Conservation (phyloP, 495 filamentous ascomycete species). For the Amniculicola lignicola region DNA sequence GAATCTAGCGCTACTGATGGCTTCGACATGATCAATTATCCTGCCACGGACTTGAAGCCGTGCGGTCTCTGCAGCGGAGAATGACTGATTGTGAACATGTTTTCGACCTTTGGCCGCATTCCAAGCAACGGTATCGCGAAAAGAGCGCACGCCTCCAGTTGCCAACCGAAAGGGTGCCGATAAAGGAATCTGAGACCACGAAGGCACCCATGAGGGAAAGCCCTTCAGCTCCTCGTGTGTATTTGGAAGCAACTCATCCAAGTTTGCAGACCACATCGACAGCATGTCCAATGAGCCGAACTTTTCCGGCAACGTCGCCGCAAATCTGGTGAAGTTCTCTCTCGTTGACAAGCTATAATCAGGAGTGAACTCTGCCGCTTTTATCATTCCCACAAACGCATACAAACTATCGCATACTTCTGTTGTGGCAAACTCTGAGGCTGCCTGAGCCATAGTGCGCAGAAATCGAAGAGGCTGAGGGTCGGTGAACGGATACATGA, state of each 20-base stretch:
- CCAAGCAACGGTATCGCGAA: background rate
- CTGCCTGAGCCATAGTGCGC: background rate
- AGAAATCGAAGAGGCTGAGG: constrained; percentile 2
- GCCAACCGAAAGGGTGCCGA: constrained; percentile 6
- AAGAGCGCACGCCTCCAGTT: background rate
- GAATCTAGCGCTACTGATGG: background rate
- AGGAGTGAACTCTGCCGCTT: background rate
- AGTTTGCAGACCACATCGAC: constrained; percentile 3
- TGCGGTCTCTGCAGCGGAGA: background rate
- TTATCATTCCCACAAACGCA: background rate
- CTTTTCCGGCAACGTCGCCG: background rate
- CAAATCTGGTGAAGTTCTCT: constrained; percentile 10
- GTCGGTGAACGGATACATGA: background rate
- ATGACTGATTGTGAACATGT: background rate
- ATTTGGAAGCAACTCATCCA: background rate
- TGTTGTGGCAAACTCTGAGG: background rate
- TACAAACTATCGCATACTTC: background rate
- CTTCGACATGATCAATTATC: background rate
- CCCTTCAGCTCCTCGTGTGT: constrained; percentile 5
- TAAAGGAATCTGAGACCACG: background rate
- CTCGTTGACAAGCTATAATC: background rate
- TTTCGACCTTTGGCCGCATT: background rate
- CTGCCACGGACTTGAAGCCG: background rate
- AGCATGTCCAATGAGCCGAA: constrained; percentile 7
- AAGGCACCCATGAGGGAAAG: constrained; percentile 5